Base-by-base conservation (phyloP, 2,329 filamentous ascomycete species). In the Colletotrichum sp. region DNA sequence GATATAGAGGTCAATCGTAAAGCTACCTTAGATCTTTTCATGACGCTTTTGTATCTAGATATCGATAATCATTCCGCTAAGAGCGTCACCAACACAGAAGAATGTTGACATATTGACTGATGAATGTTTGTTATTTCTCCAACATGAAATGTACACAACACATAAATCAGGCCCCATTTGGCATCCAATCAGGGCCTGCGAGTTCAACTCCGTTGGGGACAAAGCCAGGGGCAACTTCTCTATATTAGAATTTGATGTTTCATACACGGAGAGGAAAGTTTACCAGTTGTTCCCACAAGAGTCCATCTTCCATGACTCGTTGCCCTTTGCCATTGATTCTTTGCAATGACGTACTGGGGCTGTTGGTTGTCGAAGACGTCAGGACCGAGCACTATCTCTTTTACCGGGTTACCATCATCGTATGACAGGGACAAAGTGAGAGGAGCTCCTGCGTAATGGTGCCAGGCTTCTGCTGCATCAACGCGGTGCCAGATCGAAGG, bases 371-470 rank as follows among this genome's bases (percentile, higher is more conserved):
- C 66, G 77, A 87, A 86, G n/a, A 89, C 71, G 61, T 89, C 84
- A 6, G 83, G 81, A 1, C 88, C 88, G 15, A 90, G 82, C 30
- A 84, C 78, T 10, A 80, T 77, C 43, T 83, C 73, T 8, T 82
- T 80, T 76, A 82, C 81, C 48, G 81, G 82, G 78, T 73, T 80
- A 4, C 87, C 88, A 70, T 90, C 83, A 66, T 90, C 80, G 24
- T 73, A 79, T 3, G 87, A 88, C 1, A 89, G 80, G 4, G 84
- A 87, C 12, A 90, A 80, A 13, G 80, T 83, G 65, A 91, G 79
- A 1, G 88, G 88, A 8, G 89, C 88, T 7, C 89, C 89, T 10
- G 87, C 88, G 66, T 90, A 90, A 81, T 88, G 85, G 78, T 91
- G 89, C 89, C 89, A 90, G 10, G 88, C 80, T 78, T 90, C 88